Base-by-base conservation (phyloP, 192 early-diverging fungal species). In the Nowakowskiella sp. region DNA sequence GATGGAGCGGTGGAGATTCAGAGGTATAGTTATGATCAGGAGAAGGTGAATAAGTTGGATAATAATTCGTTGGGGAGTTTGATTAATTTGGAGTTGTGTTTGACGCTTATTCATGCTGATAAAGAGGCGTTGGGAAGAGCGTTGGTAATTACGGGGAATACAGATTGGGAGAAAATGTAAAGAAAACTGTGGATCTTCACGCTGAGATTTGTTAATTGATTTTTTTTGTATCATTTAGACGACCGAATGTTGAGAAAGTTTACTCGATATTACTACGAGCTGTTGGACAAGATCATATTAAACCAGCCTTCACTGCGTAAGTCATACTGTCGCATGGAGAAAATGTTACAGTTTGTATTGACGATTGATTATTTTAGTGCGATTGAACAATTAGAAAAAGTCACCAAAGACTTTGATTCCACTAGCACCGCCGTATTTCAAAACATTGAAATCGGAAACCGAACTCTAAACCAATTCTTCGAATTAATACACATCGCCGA, bases 401-500 rank as follows among this genome's bases (percentile, higher is more conserved):
- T n/a, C n/a, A n/a, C n/a, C n/a, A n/a, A n/a, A n/a, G n/a, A n/a
- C n/a, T n/a, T n/a, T n/a, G n/a, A n/a, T n/a, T n/a, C n/a, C n/a
- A n/a, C n/a, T n/a, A n/a, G 80, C 77, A 6, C 67, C 62, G 9
- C 47, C 68, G 55, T 61, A 66, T 28, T 49, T 78, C 29, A 51
- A 68, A 8, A 31, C 62, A 23, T 72, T 74, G 67, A 60, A 73
- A 57, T 55, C 78, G 26, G 60, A 69, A 43, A 47, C 51, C 27
- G 58, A 64, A 62, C 51, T 51, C 31, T n/a, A n/a, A n/a, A n/a
- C 27, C 86, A 90, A 47, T 96, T 96, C 62, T 92, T 95, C 65
- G 94, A 92, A 60, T 68, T 98, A 32, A 84, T 96, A 10, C 94
- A 98, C 67, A 74, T 98, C 42, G 85, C 85, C 16, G 94, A 98